Evolutionary conservation across 164 flowering plant species (phyloP).

Genomic region (Piper longum): DNA sequence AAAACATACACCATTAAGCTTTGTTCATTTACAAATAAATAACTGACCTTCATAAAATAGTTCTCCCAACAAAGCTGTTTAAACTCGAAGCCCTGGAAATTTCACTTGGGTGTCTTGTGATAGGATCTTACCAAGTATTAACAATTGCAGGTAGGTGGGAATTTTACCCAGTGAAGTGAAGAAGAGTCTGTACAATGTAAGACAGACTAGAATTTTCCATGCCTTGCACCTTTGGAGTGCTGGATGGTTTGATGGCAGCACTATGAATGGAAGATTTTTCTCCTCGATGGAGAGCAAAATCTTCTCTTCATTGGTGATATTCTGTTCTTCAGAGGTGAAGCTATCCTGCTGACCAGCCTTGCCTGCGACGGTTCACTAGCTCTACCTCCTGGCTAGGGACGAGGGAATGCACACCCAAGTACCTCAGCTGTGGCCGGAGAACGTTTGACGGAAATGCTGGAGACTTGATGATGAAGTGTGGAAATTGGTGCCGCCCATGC

Average conservation of each 20-base stretch:
- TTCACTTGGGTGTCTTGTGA: too few relatives aligned
- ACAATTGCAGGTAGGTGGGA: too few relatives aligned
- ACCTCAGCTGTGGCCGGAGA: conserved; percentile 15
- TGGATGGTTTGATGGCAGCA: conserved; percentile 45
- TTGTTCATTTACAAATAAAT: too few relatives aligned
- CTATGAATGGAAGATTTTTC: too few relatives aligned
- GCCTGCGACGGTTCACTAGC: conserved; percentile 31
- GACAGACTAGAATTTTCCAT: too few relatives aligned
- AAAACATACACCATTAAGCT: too few relatives aligned
- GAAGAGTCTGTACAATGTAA: too few relatives aligned
- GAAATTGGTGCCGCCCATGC: conserved; percentile 28
- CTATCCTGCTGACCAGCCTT: conserved; percentile 42
- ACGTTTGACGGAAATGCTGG: conserved; percentile 34
- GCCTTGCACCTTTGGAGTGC: conserved; percentile 22
- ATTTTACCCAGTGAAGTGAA: too few relatives aligned
- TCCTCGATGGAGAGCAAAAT: background rate
- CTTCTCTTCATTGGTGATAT: conserved; percentile 21
- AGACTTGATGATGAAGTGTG: conserved; percentile 71
- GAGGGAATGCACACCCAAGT: conserved; percentile 15
- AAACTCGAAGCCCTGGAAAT: too few relatives aligned
- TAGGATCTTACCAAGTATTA: too few relatives aligned
- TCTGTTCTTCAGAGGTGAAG: conserved; percentile 56
- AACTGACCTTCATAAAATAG: too few relatives aligned
- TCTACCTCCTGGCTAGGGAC: conserved; percentile 21
- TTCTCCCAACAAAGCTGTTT: too few relatives aligned